Percentiles rank a stretch among this genome's conserved stretches.
phyloP scores from a whole-genome alignment of 495 filamentous ascomycete genomes.

The Neurospora sp. region DNA sequence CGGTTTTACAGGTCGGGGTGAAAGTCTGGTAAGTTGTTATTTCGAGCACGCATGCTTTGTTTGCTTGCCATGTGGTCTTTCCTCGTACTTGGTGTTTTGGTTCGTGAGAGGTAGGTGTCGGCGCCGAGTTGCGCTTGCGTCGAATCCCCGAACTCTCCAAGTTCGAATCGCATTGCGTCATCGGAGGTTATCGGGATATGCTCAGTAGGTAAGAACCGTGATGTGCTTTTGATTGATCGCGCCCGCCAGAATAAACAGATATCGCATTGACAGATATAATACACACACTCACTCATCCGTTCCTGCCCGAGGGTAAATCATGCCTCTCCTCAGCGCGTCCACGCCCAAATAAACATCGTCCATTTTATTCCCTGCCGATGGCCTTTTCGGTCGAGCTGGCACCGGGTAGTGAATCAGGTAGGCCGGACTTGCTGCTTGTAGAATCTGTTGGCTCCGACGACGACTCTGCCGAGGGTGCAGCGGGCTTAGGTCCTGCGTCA shows the following conservation, averaged over 20 bases:
- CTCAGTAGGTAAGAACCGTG: not conserved
- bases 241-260: not conserved
- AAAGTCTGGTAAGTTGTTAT: not conserved
- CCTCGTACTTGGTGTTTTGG: not conserved
- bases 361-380: not conserved
- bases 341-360: not conserved
- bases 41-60: not conserved
- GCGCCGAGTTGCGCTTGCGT: not conserved
- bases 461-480: not conserved
- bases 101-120: not conserved
- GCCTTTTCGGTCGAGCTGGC: not conserved
- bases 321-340: not conserved
- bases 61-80: not conserved
- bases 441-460: not conserved
- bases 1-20: not conserved
- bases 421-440: not conserved
- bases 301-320: not conserved
- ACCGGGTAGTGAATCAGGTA: not conserved
- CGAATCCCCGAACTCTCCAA: not conserved
- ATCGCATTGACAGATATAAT: not conserved
- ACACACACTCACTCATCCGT: not conserved
- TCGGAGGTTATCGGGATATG: not conserved
- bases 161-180: not conserved
- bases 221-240: not conserved
- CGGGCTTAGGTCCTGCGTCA: not conserved